Evolutionary conservation across 371 early-diverging fungal genomes (phyloP), one percentile per base, ranked within the genome.

Genomic region (Mortierella polycephala): DNA sequence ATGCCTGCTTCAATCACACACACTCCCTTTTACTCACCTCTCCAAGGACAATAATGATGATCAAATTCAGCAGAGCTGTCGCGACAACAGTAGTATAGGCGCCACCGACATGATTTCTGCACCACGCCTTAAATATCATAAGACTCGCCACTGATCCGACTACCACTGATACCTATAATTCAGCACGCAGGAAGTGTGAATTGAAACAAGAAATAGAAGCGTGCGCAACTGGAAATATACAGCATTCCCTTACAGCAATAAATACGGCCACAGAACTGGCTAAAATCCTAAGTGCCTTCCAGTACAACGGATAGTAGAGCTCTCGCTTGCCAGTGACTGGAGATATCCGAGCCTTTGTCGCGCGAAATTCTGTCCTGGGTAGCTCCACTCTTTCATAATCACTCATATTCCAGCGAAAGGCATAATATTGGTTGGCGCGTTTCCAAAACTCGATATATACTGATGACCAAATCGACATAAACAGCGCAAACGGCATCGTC

Each of bases 391-490:
- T 59, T 51, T 86, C 81, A 57, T 81, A 83, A 30, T 88, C 83
- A 14, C 52, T 50, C 60, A 87, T 81, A 67, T 87, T 85, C 91
- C 90, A 91, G 9, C 82, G 81, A 54, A 77, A 86, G 11, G 82
- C 64, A 53, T 90, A 68, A 30, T 71, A 66, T 10, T 73, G 60
- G 20, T 80, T 81, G 45, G 82, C 71, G n/a, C 91, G 85, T 55
- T 88, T 88, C 90, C 90, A 91, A 57, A 86, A 88, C 57, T 91
- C 89, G 41, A 90, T 67, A 50, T 85, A 89, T 5, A 85, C 57
- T 1, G 85, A 83, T 1, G 87, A 84, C 88, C 88, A 90, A 7
- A 88, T 71, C 23, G 85, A 69, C 83, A 90, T 86, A 66, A 85
- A 81, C 42, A 90, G 57, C 0, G 89, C 87, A 64, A 81, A 90